Evolutionary conservation across 805 yeast species (phyloP).

Genomic region (Kodamaea sagamina): DNA sequence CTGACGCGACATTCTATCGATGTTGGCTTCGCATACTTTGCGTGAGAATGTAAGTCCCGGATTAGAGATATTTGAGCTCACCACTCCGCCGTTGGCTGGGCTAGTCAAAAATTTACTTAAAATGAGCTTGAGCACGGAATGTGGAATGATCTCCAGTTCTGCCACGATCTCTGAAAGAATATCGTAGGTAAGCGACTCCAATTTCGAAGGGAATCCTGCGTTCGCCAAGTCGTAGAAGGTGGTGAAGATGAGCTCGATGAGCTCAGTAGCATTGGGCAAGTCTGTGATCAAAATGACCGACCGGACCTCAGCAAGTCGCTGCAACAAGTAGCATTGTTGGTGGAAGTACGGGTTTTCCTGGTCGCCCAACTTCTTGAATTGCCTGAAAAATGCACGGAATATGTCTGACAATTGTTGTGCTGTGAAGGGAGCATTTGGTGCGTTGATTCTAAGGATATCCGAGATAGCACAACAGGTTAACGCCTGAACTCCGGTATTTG

Average conservation of each 20-base stretch:
- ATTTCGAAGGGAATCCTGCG: conserved; percentile 46
- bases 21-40: conserved; percentile 65
- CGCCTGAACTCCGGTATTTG: conserved; percentile 69
- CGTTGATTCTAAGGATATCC: conserved; percentile 74
- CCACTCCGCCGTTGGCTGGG: conserved; percentile 18
- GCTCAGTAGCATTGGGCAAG: conserved; percentile 57
- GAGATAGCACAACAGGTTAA: conserved; percentile 71
- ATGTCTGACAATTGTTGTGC: conserved; percentile 61
- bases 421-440: conserved; percentile 89
- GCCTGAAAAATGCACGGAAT: conserved; percentile 65
- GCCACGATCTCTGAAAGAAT: conserved; percentile 73
- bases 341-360: conserved; percentile 59
- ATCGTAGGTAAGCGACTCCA: conserved; percentile 66
- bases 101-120: conserved; percentile 58
- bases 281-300: conserved; percentile 75
- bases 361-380: conserved; percentile 57
- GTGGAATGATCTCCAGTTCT: conserved; percentile 68
- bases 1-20: conserved; percentile 73
- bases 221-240: conserved; percentile 57
- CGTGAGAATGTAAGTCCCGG: conserved; percentile 68
- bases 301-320: conserved; percentile 71
- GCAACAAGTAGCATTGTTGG: conserved; percentile 65
- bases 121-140: conserved; percentile 59
- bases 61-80: conserved; percentile 35
- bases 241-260: conserved; percentile 59